phyloP scores from a whole-genome alignment of 768 basidiomycete species.

The Tephrocybe sp. region DNA sequence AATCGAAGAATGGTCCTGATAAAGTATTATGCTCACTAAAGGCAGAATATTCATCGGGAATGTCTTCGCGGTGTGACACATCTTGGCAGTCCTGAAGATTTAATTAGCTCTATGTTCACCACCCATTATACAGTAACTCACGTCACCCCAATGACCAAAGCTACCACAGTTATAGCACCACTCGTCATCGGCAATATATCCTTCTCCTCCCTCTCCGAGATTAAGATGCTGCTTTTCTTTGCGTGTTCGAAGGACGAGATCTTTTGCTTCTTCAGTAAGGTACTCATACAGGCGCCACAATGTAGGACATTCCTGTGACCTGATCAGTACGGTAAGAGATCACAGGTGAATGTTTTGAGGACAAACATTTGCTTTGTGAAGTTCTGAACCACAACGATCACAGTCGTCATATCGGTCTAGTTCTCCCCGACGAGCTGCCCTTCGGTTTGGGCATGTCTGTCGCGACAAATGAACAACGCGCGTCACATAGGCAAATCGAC shows the following conservation, averaged over 20 bases:
- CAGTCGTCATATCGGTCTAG: slow-evolving; percentile 47
- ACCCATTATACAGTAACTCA: slow-evolving; percentile 34
- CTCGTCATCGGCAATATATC: slow-evolving; percentile 68
- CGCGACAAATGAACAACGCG: background rate
- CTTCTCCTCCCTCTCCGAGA: slow-evolving; percentile 75
- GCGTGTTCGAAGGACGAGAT: slow-evolving; percentile 42
- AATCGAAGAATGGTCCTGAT: slow-evolving; percentile 67
- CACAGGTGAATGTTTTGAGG: background rate
- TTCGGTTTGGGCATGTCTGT: slow-evolving; percentile 74
- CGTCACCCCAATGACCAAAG: slow-evolving; percentile 77
- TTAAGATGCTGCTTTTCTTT: slow-evolving; percentile 46
- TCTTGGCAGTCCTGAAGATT: slow-evolving; percentile 59
- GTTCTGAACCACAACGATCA: slow-evolving; percentile 65
- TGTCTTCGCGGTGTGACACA: slow-evolving; percentile 35
- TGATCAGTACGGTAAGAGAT: background rate
- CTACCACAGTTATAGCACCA: slow-evolving; percentile 86
- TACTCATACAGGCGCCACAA: slow-evolving; percentile 83
- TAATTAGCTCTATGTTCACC: background rate
- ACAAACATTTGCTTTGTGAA: slow-evolving; percentile 65
- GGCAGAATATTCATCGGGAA: slow-evolving; percentile 58
- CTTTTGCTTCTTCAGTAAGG: slow-evolving; percentile 53
- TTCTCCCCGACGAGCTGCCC: slow-evolving; percentile 24
- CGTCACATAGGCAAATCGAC: slow-evolving; percentile 15
- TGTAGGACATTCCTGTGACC: slow-evolving; percentile 74
- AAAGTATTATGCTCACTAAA: slow-evolving; percentile 64